Conservation (phyloP, 1,284 basidiomycete genomes). For the Heliocybe sulcata region DNA sequence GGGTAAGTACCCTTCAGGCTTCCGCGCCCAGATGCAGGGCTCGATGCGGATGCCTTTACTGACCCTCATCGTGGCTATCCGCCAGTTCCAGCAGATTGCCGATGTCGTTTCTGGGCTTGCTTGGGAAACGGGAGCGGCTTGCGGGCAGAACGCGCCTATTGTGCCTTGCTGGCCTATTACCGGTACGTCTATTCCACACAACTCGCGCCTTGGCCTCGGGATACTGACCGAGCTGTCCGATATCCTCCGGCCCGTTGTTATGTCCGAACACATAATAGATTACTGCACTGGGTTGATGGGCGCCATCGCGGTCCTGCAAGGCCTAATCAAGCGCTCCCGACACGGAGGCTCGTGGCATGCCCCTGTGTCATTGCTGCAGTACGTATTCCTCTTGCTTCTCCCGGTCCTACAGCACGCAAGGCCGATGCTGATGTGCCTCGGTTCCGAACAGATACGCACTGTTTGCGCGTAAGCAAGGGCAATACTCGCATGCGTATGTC, state of each 20-base stretch:
- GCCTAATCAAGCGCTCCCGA: background rate
- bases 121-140: conserved; percentile 3
- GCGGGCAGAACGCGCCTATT: conserved; percentile 1
- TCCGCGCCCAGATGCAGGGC: background rate
- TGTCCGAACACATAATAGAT: background rate
- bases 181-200: background rate
- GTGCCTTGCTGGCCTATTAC: conserved; percentile 3
- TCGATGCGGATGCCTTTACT: background rate
- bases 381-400: background rate
- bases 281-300: conserved; percentile 2
- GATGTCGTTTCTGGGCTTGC: conserved; percentile 1
- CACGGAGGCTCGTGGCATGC: conserved; percentile 1
- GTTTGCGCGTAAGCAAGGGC: background rate
- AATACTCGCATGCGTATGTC: background rate
- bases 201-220: background rate
- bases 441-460: background rate
- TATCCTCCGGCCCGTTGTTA: background rate
- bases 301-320: background rate
- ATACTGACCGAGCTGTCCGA: background rate
- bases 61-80: background rate
- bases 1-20: background rate
- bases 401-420: background rate
- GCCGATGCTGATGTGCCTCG: background rate
- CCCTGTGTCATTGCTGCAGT: conserved; percentile 1
- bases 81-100: conserved; percentile 2